phyloP scores from a whole-genome alignment of 768 basidiomycete species.

The Dioszegia aurantiaca region DNA sequence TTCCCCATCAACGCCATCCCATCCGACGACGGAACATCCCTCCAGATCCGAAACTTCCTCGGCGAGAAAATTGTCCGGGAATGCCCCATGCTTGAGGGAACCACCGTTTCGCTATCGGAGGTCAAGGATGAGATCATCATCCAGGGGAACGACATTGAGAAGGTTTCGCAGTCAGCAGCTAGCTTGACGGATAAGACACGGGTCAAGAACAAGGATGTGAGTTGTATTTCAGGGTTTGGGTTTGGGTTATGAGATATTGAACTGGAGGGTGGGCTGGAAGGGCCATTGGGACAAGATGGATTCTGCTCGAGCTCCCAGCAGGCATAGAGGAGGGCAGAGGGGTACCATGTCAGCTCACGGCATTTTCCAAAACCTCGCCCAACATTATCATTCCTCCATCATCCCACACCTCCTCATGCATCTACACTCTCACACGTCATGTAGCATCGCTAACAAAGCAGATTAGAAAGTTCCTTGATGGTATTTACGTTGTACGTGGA shows the following conservation, averaged over 20 bases:
- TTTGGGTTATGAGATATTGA: not conserved
- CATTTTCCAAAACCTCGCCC: no score
- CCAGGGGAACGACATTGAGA: slow-evolving; percentile 92
- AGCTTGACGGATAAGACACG: slow-evolving; percentile 94
- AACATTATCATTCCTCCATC: no score
- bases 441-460: not conserved
- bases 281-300: not conserved
- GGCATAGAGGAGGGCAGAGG: no score
- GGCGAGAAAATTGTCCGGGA: slow-evolving; percentile 78
- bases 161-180: slow-evolving; percentile 96
- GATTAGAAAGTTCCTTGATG: slow-evolving; percentile 13
- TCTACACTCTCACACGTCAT: no score
- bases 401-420: no score
- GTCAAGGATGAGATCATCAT: slow-evolving; percentile 63
- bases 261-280: not conserved
- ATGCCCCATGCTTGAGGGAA: slow-evolving; percentile 87
- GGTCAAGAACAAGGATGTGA: slow-evolving; percentile 91
- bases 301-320: no score
- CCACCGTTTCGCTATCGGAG: slow-evolving; percentile 44
- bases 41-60: slow-evolving; percentile 55
- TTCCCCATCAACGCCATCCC: slow-evolving; percentile 98
- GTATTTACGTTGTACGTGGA: slow-evolving; percentile 2
- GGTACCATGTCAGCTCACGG: no score
- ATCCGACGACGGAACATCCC: slow-evolving; percentile 44
- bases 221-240: slow-evolving; percentile 56